Conservation (phyloP, 805 yeast genomes). For the Candida namnaoensis region DNA sequence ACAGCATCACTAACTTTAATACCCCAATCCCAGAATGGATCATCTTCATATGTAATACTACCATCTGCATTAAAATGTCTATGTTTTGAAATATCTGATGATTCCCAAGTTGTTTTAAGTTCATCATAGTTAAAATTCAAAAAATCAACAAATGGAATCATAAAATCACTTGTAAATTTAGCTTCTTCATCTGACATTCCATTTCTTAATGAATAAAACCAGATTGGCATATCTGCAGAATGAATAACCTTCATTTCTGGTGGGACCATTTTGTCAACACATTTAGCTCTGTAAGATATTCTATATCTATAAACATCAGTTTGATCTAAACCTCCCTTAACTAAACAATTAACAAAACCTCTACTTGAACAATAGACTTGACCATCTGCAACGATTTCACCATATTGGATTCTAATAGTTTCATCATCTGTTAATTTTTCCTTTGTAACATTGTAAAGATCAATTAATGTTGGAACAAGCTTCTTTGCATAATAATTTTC, state of each 20-base stretch:
- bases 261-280: conserved; percentile 13
- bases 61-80: conserved; percentile 24
- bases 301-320: conserved; percentile 20
- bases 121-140: conserved; percentile 14
- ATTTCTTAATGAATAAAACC: conserved; percentile 23
- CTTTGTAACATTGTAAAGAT: no score
- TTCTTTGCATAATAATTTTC: conserved; percentile 27
- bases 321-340: not conserved
- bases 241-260: conserved; percentile 25
- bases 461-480: conserved; percentile 16
- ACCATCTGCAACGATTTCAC: conserved; percentile 26
- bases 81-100: conserved; percentile 14
- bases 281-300: conserved; percentile 20
- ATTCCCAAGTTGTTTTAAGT: conserved; percentile 19
- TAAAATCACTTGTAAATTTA: conserved; percentile 14
- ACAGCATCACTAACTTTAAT: conserved; percentile 23
- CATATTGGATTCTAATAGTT: conserved; percentile 19
- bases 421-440: no score
- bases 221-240: conserved; percentile 24
- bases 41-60: conserved; percentile 16
- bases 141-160: conserved; percentile 22
- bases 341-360: conserved; percentile 19
- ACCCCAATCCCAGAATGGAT: conserved; percentile 29
- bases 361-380: conserved; percentile 31
- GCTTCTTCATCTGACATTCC: conserved; percentile 17